Percentiles rank a stretch among this genome's conserved stretches.
Conservation (phyloP, 2,329 filamentous ascomycete genomes). For the Diaporthe longicolla region DNA sequence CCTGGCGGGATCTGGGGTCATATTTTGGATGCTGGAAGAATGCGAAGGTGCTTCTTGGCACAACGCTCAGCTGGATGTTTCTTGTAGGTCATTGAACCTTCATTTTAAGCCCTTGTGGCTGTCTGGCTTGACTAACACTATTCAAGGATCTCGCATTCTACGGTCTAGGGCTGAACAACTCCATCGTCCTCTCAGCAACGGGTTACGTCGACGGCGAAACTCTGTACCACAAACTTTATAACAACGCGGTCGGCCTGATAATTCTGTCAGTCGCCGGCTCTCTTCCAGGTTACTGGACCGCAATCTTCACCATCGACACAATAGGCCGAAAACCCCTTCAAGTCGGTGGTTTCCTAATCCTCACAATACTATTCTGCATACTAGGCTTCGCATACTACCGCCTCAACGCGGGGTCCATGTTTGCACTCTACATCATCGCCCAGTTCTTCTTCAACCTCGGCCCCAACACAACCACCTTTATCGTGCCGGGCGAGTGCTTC, state of each 20-base stretch:
- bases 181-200: conserved; percentile 78
- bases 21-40: conserved; percentile 81
- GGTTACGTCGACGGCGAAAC: conserved; percentile 76
- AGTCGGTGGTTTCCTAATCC: conserved; percentile 70
- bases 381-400: conserved; percentile 72
- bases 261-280: conserved; percentile 83
- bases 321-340: conserved; percentile 85
- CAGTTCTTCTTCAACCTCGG: conserved; percentile 79
- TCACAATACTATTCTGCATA: conserved; percentile 73
- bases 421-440: conserved; percentile 74
- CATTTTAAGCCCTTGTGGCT: not conserved
- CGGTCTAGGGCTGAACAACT: conserved; percentile 81
- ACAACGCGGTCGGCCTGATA: conserved; percentile 82
- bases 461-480: conserved; percentile 76
- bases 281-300: conserved; percentile 85
- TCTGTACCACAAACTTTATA: conserved; percentile 78
- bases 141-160: conserved; percentile 75
- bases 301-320: conserved; percentile 80
- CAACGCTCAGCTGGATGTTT: conserved; percentile 86
- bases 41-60: conserved; percentile 79
- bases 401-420: conserved; percentile 63
- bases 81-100: conserved; percentile 58
- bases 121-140: not conserved
- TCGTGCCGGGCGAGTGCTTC: conserved; percentile 75
- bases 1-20: conserved; percentile 74